Evolutionary conservation across 192 early-diverging fungal genomes (phyloP).

Genomic region (Mycoemilia scoparia): DNA sequence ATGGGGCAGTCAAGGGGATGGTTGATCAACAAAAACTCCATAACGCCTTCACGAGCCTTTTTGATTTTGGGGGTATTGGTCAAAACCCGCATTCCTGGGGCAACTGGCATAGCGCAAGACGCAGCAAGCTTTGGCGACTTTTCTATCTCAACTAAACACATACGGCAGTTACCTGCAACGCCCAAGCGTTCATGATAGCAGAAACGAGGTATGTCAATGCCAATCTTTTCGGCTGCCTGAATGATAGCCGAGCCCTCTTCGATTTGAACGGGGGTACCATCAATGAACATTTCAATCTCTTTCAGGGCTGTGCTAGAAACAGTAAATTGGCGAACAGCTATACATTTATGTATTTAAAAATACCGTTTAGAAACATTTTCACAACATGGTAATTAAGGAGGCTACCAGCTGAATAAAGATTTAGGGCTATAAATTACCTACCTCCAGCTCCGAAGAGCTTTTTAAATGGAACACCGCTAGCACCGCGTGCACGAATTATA

Average conservation of each 20-base stretch:
- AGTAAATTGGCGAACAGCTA: neutral
- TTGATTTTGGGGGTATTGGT: conserved; percentile 87
- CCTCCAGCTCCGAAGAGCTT: no score
- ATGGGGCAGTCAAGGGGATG: conserved; percentile 97
- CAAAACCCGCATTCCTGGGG: conserved; percentile 93
- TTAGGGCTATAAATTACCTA: no score
- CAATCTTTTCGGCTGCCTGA: conserved; percentile 94
- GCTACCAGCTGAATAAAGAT: no score
- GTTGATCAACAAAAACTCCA: conserved; percentile 90
- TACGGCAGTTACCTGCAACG: conserved; percentile 97
- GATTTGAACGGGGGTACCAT: conserved; percentile 76
- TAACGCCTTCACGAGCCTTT: conserved; percentile 87
- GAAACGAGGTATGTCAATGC: conserved; percentile 53
- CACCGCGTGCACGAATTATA: no score
- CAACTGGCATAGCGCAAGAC: conserved; percentile 93
- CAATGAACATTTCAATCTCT: conserved; percentile 75
- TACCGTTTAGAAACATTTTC: no score
- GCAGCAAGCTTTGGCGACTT: conserved; percentile 90
- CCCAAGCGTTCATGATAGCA: conserved; percentile 83
- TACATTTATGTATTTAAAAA: no score
- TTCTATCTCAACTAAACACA: conserved; percentile 98
- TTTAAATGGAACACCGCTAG: no score
- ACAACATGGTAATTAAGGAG: no score
- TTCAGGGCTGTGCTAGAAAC: conserved; percentile 8
- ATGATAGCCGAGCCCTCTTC: conserved; percentile 88